Conservation (phyloP, 2,329 filamentous ascomycete genomes). For the Penicillium sp. region DNA sequence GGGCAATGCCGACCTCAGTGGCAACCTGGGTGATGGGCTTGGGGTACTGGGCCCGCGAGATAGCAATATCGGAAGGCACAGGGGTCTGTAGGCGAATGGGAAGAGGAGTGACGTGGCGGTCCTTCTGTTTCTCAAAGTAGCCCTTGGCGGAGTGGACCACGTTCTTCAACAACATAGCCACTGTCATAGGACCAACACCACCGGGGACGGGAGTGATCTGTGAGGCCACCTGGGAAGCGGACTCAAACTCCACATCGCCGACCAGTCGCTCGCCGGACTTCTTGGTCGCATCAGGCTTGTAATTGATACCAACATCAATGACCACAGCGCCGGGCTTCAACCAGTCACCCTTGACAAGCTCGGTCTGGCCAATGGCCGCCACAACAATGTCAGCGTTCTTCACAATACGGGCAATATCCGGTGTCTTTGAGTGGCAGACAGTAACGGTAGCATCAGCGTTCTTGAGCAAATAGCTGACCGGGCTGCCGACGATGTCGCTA, state of each 20-base stretch:
- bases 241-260: constrained; percentile 90
- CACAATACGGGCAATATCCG: constrained; percentile 68
- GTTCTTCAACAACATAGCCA: constrained; percentile 96
- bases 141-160: constrained; percentile 80
- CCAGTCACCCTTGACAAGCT: constrained; percentile 93
- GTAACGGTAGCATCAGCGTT: constrained; percentile 97
- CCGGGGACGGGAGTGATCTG: constrained; percentile 94
- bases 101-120: constrained; percentile 75
- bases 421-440: constrained; percentile 87
- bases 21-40: constrained; percentile 86
- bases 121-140: constrained; percentile 80
- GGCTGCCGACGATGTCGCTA: constrained; percentile 96
- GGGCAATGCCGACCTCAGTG: constrained; percentile 78
- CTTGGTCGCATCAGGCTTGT: constrained; percentile 80
- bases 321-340: constrained; percentile 92
- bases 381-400: constrained; percentile 86
- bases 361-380: constrained; percentile 82
- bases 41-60: constrained; percentile 85
- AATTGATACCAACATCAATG: constrained; percentile 97
- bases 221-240: constrained; percentile 79
- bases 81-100: constrained; percentile 74
- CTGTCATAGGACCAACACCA: constrained; percentile 97
- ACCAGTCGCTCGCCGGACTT: constrained; percentile 92
- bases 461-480: constrained; percentile 91
- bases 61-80: constrained; percentile 92